Evolutionary conservation across 2,329 filamentous ascomycete species (phyloP), one percentile per base, ranked within the genome.

Genomic region (Cladosporium sp.): DNA sequence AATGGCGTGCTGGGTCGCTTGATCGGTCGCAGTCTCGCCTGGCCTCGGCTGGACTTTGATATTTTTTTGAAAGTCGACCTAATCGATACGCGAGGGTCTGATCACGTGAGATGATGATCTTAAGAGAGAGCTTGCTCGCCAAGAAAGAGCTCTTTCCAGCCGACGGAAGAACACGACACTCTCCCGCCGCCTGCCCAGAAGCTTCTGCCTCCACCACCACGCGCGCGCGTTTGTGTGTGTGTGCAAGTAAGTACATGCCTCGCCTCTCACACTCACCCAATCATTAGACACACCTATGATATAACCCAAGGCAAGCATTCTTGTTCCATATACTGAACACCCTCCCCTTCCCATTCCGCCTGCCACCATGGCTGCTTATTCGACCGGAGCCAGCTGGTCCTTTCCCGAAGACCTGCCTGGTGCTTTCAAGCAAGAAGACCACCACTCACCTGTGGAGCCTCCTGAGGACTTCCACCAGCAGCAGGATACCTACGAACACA

Each of bases 321-420:
- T 50, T 50, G 16, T 62, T n/a, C 11, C 5, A 62, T 52, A 60
- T 28, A 29, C 40, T 49, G 11, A 16, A 40, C 18, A 55, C 18
- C 40, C 35, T 23, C 23, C 31, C 28, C 33, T 55, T 55, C 40
- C 23, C 52, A 21, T 18, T 57, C 5, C 23, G 18, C n/a, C 55
- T 12, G 10, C 61, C 50, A 68, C 57, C 53, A 83, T 82, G 81
- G 76, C 80, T 50, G 78, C 80, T 72, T 70, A 75, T 77, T 69
- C 70, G 70, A 62, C 76, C 72, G 72, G 80, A 77, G 29, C 70
- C 53, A 78, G 76, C 67, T 84, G 82, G 81, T 76, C 78, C 56
- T 83, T 82, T 77, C 80, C 81, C 50, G 76, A 81, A 33, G 80
- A 81, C 66, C 66, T 80, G 44, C 79, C 80, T 14, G 78, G 77